phyloP scores from a whole-genome alignment of 352 stramenopile species.

The Phytopythium oedochilum region DNA sequence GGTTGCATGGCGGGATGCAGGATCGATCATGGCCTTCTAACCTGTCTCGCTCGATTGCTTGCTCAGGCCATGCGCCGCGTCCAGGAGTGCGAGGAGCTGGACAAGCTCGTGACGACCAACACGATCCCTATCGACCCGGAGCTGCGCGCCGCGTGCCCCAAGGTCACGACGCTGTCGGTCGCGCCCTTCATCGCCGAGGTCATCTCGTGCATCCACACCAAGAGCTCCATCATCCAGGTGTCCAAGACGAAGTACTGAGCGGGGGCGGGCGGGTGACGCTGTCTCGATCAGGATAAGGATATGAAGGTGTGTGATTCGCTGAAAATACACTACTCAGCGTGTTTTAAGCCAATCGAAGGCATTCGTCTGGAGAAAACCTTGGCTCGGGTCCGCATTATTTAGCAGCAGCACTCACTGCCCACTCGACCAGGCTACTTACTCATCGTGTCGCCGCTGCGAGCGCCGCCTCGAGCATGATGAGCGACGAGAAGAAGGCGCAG shows the following conservation, averaged over 20 bases:
- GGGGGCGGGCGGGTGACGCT: constrained; percentile 1
- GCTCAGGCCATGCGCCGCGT: constrained; percentile 49
- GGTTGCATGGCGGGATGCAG: neutral
- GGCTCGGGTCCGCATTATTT: too few species aligned
- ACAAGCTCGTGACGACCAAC: constrained; percentile 84
- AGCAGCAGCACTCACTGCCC: too few species aligned
- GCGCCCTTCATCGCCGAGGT: constrained; percentile 86
- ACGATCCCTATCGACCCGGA: constrained; percentile 59
- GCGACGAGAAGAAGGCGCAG: constrained; percentile 54
- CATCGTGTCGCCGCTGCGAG: neutral
- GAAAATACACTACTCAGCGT: neutral
- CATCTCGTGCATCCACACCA: constrained; percentile 87
- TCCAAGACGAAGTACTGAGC: constrained; percentile 68
- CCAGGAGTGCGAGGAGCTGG: constrained; percentile 66
- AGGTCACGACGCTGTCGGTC: constrained; percentile 84
- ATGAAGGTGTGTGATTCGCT: neutral
- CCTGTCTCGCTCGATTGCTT: too few species aligned
- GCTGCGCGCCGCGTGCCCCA: constrained; percentile 30
- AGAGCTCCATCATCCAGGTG: constrained; percentile 81
- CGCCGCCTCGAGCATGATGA: constrained; percentile 33
- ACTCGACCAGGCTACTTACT: too few species aligned
- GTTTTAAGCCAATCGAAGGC: constrained; percentile 10
- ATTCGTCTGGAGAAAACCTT: too few species aligned
- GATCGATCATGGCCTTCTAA: too few species aligned
- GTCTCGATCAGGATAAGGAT: neutral